phyloP scores from a whole-genome alignment of 257 asterid genomes.

The Jaltomata sinuosa region DNA sequence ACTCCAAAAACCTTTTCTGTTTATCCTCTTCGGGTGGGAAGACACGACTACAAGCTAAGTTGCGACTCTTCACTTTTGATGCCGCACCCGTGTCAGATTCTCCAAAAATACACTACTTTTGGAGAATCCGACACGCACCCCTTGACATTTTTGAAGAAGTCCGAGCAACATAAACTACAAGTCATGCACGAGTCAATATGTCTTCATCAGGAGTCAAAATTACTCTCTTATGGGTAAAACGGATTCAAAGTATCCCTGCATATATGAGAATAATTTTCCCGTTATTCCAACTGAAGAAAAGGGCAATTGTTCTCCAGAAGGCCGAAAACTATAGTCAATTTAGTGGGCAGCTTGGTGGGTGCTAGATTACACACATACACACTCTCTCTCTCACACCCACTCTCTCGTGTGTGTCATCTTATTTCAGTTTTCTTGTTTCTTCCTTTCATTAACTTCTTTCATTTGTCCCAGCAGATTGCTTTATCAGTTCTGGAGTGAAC shows the following conservation, averaged over 20 bases:
- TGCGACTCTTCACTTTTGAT: too few relatives aligned
- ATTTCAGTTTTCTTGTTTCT: neutral
- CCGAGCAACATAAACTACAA: too few relatives aligned
- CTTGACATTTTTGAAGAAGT: too few relatives aligned
- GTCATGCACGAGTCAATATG: neutral
- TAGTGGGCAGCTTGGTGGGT: neutral
- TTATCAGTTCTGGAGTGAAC: neutral
- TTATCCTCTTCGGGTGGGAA: neutral
- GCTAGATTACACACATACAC: neutral
- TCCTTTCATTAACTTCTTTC: neutral
- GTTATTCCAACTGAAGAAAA: neutral
- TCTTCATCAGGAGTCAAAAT: neutral
- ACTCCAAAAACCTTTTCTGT: neutral
- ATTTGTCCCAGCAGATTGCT: neutral
- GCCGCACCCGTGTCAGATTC: too few relatives aligned
- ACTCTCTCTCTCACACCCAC: neutral
- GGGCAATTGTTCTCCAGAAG: neutral
- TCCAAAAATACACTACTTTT: too few relatives aligned
- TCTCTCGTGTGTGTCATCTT: neutral
- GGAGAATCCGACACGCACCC: too few relatives aligned
- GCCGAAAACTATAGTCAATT: neutral
- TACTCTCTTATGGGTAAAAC: neutral
- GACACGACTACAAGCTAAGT: too few relatives aligned
- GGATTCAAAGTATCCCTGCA: neutral
- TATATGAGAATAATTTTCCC: neutral